Base-by-base conservation (phyloP, 129 eudicot genomes). In the Tagetes patula region DNA sequence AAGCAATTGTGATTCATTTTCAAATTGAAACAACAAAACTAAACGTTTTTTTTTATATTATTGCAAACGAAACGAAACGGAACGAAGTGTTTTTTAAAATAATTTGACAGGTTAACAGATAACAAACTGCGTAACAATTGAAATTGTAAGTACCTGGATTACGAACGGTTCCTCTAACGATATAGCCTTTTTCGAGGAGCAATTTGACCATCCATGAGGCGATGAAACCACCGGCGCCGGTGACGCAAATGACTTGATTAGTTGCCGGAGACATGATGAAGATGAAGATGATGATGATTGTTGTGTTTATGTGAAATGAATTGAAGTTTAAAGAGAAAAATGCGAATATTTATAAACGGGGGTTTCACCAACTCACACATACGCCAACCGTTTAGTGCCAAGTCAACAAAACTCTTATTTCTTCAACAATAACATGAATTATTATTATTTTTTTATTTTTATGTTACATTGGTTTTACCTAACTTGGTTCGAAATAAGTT, bases 151-250 rank as follows among this genome's bases (percentile, higher is more conserved):
- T 12, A 87, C 99, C 99, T 70, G 99, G 99, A 67, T 95, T 95
- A 85, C 99, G 76, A 62, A 88, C 96, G 38, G 97, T 95, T 73
- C 99, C 99, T 70, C 87, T 78, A 27, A 95, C 99, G 0, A 80
- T 75, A 74, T 90, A 95, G 63, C 94, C 97, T 76, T 79, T 90
- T 40, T 95, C 91, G n/a, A 95, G 75, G 41, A 95, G 97, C 36
- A 86, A 77, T 75, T 95, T 95, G 38, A 95, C 99, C 72, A 95
- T 82, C 99, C 99, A 95, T 3, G 99, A 95, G 50, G 97, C 97
- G 64, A 95, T 86, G 83, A 86, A 95, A 2, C 99, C 99, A 8
- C 96, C 99, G 77, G 99, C 99, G 41, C 99, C 99, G 89, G 99
- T 95, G 79, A 95, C 99, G 49, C 99, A 95, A 8, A 90, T 88